Evolutionary conservation across 164 flowering plant species (phyloP).

Genomic region (Taxillus chinensis): DNA sequence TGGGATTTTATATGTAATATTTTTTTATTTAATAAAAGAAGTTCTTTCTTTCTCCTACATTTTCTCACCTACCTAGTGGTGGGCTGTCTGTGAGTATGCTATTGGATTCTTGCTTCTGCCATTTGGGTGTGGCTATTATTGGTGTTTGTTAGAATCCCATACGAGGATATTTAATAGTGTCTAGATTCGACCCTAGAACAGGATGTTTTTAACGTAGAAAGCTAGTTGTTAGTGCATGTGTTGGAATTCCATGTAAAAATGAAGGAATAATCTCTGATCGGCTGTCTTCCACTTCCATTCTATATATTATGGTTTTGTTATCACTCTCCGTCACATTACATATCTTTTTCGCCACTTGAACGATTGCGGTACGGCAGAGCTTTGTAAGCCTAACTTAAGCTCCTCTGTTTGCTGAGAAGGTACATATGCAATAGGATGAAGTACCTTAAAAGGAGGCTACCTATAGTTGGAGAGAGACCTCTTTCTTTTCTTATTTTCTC

Average conservation of each 20-base stretch:
- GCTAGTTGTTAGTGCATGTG: background rate
- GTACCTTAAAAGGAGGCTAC: background rate
- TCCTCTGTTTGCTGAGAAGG: constrained; percentile 6
- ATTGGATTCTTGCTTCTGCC: background rate
- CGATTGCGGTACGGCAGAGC: background rate
- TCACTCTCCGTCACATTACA: constrained; percentile 30
- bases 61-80: background rate
- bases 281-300: constrained; percentile 9
- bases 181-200: no score
- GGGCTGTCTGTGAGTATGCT: background rate
- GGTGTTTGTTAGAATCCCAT: background rate
- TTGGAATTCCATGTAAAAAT: constrained; percentile 36
- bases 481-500: constrained; percentile 1
- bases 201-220: background rate
- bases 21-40: background rate
- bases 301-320: constrained; percentile 11
- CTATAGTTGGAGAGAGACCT: constrained; percentile 3
- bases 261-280: constrained; percentile 16
- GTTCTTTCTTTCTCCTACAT: constrained; percentile 4
- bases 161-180: background rate
- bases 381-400: constrained; percentile 4
- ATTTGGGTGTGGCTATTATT: background rate
- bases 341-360: constrained; percentile 6
- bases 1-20: background rate
- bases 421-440: background rate